Evolutionary conservation across 2,329 filamentous ascomycete species (phyloP), one percentile per base, ranked within the genome.

Genomic region (Verticillium zaregamsianum): DNA sequence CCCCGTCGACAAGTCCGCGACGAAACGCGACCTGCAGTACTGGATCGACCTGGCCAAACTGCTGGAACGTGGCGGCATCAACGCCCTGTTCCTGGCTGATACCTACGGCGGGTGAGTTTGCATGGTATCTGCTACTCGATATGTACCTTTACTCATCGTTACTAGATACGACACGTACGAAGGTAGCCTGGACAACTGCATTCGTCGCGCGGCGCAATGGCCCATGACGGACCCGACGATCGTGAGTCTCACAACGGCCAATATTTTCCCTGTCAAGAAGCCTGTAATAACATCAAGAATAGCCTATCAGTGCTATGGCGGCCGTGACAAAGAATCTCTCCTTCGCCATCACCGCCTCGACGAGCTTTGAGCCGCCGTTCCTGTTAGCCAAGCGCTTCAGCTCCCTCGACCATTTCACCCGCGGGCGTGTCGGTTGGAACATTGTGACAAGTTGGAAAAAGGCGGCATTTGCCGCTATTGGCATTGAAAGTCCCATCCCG

Each of bases 301-400:
- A 86, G 82, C 83, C 85, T 3, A 86, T 89, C 60, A 81, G 80
- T 3, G 86, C 86, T 35, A 89, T 89, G 86, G 86, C 86, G 3
- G 85, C 86, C 0, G 86, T 87, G 33, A 89, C 86, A 0, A 88
- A 86, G 72, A 86, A 86, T 58, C 74, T 89, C 3, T 77, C 80
- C 0, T 89, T 89, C 65, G 86, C 80, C 1, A 86, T 90, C 63
- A 89, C 86, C 0, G 83, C 84, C 0, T 86, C 84, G 0, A 88
- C 86, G 2, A 84, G 84, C 0, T 89, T 87, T 62, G 85, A 88
- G 64, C 82, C 83, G 0, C 86, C 86, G 0, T 89, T 86, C 62
- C 71, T 87, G 1, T 73, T 89, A 1, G 86, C 86, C 0, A 87
- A 87, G 68, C 76, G 85, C 0, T 87, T 89, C 60, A 87, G 84